Conservation (phyloP, 2,329 filamentous ascomycete species). For the Cercospora sojina region DNA sequence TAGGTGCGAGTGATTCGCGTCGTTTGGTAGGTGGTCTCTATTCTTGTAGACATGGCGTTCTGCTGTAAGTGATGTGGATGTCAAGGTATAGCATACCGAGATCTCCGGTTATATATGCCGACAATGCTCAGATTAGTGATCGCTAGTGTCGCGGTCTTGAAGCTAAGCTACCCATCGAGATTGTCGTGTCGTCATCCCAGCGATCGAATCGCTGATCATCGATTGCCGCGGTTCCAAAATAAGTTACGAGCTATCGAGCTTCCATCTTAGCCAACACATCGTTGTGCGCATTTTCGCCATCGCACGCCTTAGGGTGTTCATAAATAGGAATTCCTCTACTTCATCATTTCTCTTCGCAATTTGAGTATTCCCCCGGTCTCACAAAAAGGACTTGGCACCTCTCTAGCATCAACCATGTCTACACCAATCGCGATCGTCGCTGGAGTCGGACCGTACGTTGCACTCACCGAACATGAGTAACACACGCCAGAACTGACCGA, state of each 20-base stretch:
- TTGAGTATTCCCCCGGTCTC: background rate
- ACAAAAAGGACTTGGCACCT: background rate
- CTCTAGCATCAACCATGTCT: conserved; percentile 1
- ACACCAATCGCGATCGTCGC: conserved; percentile 9
- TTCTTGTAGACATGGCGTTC: conserved; percentile 5
- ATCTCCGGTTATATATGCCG: background rate
- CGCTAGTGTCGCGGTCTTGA: background rate
- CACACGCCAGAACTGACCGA: background rate
- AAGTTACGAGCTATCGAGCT: background rate
- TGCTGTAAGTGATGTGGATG: background rate
- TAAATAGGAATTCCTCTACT: background rate
- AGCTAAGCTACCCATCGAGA: background rate
- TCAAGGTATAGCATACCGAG: background rate
- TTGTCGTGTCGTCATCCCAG: background rate
- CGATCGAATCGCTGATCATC: background rate
- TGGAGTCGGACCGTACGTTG: conserved; percentile 8
- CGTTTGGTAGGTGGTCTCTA: conserved; percentile 13
- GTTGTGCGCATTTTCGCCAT: background rate
- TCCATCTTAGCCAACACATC: background rate
- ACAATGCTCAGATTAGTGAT: conserved; percentile 1
- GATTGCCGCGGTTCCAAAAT: background rate
- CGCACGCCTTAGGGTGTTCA: background rate
- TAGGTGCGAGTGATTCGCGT: conserved; percentile 19
- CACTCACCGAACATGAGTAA: background rate
- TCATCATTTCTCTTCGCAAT: conserved; percentile 1